Evolutionary conservation across 176 grass and related monocot species (phyloP).

Genomic region (Rhynchospora breviuscula): DNA sequence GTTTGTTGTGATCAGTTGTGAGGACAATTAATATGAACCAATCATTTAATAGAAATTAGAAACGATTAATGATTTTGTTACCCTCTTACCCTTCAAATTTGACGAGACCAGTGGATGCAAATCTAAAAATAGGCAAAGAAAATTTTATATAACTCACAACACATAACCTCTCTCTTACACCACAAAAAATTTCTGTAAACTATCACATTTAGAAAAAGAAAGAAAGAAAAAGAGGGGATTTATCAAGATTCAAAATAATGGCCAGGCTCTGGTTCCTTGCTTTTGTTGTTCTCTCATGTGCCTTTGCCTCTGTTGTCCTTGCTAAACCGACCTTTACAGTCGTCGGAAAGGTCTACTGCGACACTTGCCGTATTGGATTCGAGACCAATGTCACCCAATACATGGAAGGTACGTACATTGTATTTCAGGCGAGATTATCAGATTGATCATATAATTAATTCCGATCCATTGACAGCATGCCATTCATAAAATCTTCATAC

Average conservation of each 20-base stretch:
- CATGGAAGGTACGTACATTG: conserved; percentile 33
- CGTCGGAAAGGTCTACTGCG: conserved; percentile 51
- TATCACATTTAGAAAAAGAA: background rate
- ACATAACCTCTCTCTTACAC: background rate
- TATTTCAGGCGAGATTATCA: background rate
- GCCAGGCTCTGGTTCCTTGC: conserved; percentile 11
- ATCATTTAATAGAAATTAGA: background rate
- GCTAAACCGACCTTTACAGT: conserved; percentile 11
- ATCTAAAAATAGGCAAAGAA: conserved; percentile 1
- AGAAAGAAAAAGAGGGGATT: background rate
- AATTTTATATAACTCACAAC: background rate
- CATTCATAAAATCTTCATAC: background rate
- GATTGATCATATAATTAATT: background rate
- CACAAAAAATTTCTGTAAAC: background rate
- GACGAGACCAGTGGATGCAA: background rate
- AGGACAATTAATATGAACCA: background rate
- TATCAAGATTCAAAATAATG: conserved; percentile 3
- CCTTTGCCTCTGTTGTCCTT: background rate
- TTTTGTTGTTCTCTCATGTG: background rate
- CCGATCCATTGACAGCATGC: background rate
- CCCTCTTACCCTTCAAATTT: background rate
- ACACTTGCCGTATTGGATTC: conserved; percentile 58
- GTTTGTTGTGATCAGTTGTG: background rate
- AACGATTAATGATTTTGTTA: background rate
- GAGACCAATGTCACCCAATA: conserved; percentile 37